Conservation (phyloP, 2,329 filamentous ascomycete genomes). For the Colletotrichum sp. region DNA sequence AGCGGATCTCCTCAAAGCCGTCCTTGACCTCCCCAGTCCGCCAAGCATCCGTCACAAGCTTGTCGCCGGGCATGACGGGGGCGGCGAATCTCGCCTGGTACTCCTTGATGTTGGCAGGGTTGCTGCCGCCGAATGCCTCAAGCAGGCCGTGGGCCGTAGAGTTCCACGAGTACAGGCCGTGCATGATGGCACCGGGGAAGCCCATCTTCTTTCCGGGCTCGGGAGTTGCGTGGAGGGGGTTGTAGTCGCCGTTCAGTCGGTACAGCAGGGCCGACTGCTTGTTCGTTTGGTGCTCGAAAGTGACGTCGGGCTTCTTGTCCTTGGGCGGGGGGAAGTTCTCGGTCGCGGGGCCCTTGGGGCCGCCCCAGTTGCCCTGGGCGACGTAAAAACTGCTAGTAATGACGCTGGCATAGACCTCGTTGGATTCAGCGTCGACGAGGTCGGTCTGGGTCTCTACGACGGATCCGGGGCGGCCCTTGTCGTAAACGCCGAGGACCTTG, state of each 20-base stretch:
- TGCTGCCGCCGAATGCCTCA: conserved; percentile 73
- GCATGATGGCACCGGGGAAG: conserved; percentile 87
- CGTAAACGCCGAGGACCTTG: conserved; percentile 85
- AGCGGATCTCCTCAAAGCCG: conserved; percentile 81
- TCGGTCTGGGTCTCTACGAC: conserved; percentile 82
- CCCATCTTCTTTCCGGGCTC: conserved; percentile 89
- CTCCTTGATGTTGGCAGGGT: conserved; percentile 83
- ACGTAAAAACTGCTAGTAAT: conserved; percentile 79
- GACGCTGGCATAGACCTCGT: conserved; percentile 74
- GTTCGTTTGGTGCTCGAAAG: conserved; percentile 73
- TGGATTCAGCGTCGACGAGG: conserved; percentile 72
- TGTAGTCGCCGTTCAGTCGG: conserved; percentile 91
- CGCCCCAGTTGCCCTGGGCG: conserved; percentile 82
- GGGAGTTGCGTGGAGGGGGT: conserved; percentile 87
- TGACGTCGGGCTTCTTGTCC: conserved; percentile 72
- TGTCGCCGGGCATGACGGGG: conserved; percentile 84
- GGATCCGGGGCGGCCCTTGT: conserved; percentile 84
- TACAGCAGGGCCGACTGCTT: conserved; percentile 78
- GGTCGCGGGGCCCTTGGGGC: conserved; percentile 85
- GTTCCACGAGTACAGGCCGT: conserved; percentile 91
- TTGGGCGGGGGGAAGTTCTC: conserved; percentile 79
- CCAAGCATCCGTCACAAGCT: conserved; percentile 84
- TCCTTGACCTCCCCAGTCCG: conserved; percentile 70
- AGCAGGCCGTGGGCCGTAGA: conserved; percentile 75
- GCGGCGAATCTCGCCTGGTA: conserved; percentile 89